These are phyloP conservation scores for Golubevia pallescens DNA, from an alignment of 1,284 basidiomycete species.

Conservation along the genomic window DNA sequence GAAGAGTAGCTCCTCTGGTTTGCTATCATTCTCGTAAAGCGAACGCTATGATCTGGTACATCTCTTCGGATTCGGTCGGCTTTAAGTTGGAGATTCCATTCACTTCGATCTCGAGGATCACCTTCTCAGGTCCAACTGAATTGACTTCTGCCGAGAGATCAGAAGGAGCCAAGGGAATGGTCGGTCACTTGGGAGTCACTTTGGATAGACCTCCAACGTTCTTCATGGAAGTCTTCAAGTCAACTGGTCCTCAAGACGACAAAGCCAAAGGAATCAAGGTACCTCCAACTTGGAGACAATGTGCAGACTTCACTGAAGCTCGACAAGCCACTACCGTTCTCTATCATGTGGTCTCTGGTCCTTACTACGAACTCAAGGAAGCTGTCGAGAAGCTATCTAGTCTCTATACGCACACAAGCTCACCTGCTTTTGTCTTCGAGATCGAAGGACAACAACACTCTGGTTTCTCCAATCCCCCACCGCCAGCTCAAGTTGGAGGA, in stretches of 20 bases:
- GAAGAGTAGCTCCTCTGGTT: conserved; percentile 41
- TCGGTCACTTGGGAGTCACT: conserved; percentile 35
- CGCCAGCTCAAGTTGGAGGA: too few relatives aligned
- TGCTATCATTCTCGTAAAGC: conserved; percentile 46
- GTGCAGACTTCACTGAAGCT: conserved; percentile 51
- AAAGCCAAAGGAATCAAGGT: conserved; percentile 10
- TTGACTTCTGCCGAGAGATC: conserved; percentile 22
- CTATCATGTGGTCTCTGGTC: conserved; percentile 38
- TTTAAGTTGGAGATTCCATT: conserved; percentile 50
- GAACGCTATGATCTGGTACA: conserved; percentile 38
- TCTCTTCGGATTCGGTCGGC: conserved; percentile 42
- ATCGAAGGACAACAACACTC: neutral
- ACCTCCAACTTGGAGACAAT: conserved; percentile 46
- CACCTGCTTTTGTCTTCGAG: conserved; percentile 14
- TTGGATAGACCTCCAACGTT: conserved; percentile 42
- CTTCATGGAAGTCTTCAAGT: conserved; percentile 52
- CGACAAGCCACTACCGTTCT: conserved; percentile 35
- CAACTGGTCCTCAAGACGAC: conserved; percentile 19
- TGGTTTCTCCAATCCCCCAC: too few relatives aligned
- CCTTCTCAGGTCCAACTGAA: conserved; percentile 11
- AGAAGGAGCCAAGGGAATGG: conserved; percentile 29
- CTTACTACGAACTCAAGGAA: conserved; percentile 33
- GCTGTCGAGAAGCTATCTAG: conserved; percentile 24
- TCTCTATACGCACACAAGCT: conserved; percentile 19
- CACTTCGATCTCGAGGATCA: conserved; percentile 22